Base-by-base conservation (phyloP, 2,329 filamentous ascomycete genomes). In the Rhynchosporium secalis region DNA sequence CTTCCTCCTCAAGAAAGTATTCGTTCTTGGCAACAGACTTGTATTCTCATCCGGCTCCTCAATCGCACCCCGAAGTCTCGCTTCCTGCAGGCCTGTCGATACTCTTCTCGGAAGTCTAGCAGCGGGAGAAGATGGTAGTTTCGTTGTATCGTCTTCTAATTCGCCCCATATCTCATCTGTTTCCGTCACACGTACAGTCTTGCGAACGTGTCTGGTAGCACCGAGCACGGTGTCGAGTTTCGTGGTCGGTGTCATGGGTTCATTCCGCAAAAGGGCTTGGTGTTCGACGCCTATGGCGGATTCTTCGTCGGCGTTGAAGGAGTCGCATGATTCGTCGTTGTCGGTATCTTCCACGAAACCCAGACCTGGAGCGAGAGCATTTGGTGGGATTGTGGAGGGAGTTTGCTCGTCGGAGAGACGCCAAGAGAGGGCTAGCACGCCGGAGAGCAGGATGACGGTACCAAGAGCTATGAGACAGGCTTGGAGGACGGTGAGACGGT, bases 401-500 rank as follows among this genome's bases (percentile, higher is more conserved):
- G 82, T 84, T 70, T 88, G 87, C 68, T 89, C 88, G 71, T 94
- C 90, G 73, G 90, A 91, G 61, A 99, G 83, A 63, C 95, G 88
- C 94, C 95, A 98, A 40, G 93, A 97, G 3, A 99, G 81, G 46
- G 92, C 92, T 15, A 98, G 81, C 1, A 99, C 95, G 48, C 95
- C 95, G 0, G 87, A 86, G 0, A 99, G 83, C 20, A 99, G 81
- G 58, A 99, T 90, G 38, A 87, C 81, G 0, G 94, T 98, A 10
- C 95, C 95, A 1, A 99, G 76, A 0, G 92, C 86, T 66, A 98
- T 96, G 48, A 96, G 83, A 43, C 86, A 86, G 15, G 90, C 94
- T 72, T 91, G 88, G 2, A 95, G 77, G 0, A 86, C 81, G 15
- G 88, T 86, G 66, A 99, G 86, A 61, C 90, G 83, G 67, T 92